A percentile compares a stretch with the other conserved stretches of the same genome.
Evolutionary conservation across 192 early-diverging fungal genomes (phyloP).

Genomic region (Mortierella antarctica): DNA sequence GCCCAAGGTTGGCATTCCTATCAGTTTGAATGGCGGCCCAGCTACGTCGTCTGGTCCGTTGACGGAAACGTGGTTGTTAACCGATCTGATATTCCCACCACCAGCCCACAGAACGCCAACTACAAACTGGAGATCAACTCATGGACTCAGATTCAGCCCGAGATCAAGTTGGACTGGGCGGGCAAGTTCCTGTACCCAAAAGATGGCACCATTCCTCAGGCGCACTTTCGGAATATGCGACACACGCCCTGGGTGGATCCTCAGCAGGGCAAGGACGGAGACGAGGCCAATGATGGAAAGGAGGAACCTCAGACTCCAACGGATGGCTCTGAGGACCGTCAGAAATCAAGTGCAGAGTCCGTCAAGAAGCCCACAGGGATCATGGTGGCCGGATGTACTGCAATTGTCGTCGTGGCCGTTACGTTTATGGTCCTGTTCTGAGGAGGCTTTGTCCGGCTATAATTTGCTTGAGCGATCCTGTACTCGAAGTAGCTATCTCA

Average conservation of each 20-base stretch:
- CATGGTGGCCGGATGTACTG: no score
- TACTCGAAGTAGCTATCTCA: no score
- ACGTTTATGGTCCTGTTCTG: no score
- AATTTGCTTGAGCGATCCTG: no score
- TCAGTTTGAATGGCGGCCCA: slow-evolving; percentile 29
- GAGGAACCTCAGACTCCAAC: background rate
- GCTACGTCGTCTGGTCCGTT: slow-evolving; percentile 30
- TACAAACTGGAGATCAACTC: slow-evolving; percentile 49
- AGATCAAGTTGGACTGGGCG: slow-evolving; percentile 35
- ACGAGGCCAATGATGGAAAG: background rate
- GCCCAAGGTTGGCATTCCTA: slow-evolving; percentile 37
- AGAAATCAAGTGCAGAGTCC: no score
- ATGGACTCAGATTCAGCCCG: slow-evolving; percentile 36
- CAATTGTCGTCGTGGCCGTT: no score
- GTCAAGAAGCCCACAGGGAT: no score
- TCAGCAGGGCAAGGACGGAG: background rate
- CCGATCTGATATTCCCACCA: slow-evolving; percentile 34
- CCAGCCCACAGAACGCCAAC: slow-evolving; percentile 10
- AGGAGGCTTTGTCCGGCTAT: no score
- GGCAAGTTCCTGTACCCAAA: slow-evolving; percentile 32
- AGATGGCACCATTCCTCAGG: slow-evolving; percentile 21
- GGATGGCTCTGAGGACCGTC: background rate
- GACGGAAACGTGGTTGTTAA: slow-evolving; percentile 33
- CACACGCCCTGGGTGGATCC: background rate
- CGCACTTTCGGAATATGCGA: slow-evolving; percentile 34